Base-by-base conservation (phyloP, 805 yeast species). In the Yamadazyma tumulicola region DNA sequence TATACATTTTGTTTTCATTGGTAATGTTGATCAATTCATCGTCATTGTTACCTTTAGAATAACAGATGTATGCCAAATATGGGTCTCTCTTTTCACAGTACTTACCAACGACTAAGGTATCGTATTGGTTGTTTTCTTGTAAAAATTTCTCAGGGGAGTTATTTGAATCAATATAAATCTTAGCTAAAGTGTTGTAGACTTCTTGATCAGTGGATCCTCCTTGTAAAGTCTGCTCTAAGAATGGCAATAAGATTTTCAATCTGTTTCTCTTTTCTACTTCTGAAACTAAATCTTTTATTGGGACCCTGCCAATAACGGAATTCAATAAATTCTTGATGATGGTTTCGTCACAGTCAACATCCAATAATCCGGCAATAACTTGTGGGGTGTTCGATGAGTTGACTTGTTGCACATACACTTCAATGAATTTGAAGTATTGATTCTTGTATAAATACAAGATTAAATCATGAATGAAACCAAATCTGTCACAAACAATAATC, bases 71-170 rank as follows among this genome's bases (percentile, higher is more conserved):
- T 19, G 98, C 99, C 58, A 93, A 72, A 67, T 87, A 93, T 43
- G 99, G 99, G 56, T 93, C 99, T 65, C 98, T 85, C 77, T 86
- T 91, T 67, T 93, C 99, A 74, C 99, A 93, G 72, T 93, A 93
- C 58, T 79, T 87, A 72, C 98, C 99, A 47, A 93, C 97, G 51
- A 84, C 84, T 48, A 85, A 69, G n/a, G 97, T 83, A 64, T 93
- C 94, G 66, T 93, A 93, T 54, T 75, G 74, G 49, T 80, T 74
- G 62, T 93, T 93, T 63, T 91, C 97, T 57, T 80, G 82, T 69
- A 93, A 75, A 72, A 93, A 93, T 62, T 87, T 88, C 61, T 93
- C 99, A 23, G 99, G 97, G 49, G 88, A 84, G 70, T 93, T 93
- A 74, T 93, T 93, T 41, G 95, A 85, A 62, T 93, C 99, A 54